These are phyloP conservation scores for Saccharata proteae DNA, from an alignment of 2,329 filamentous ascomycete species.

Conservation along the genomic window DNA sequence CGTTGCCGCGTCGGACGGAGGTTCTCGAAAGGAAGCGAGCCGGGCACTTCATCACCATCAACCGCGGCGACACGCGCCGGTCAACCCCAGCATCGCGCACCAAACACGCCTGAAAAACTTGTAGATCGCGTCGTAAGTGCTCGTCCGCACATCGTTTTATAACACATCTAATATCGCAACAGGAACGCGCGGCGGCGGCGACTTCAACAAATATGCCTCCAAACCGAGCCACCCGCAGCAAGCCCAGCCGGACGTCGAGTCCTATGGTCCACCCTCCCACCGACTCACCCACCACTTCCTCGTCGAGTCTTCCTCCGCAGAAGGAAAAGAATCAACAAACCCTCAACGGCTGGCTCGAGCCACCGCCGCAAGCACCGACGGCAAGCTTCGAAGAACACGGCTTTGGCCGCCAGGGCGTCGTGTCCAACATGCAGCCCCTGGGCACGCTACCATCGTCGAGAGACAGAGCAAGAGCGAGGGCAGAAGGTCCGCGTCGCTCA, in stretches of 20 bases:
- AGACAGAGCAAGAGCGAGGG: conserved; percentile 44
- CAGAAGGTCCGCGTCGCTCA: conserved; percentile 30
- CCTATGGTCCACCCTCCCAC: conserved; percentile 19
- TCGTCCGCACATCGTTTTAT: too few species aligned
- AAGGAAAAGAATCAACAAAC: conserved; percentile 25
- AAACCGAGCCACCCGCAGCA: conserved; percentile 24
- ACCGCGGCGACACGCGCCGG: too few species aligned
- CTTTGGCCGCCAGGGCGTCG: conserved; percentile 59
- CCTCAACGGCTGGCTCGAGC: conserved; percentile 44
- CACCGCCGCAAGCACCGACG: conserved; percentile 38
- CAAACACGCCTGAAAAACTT: too few species aligned
- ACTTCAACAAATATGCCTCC: conserved; percentile 15
- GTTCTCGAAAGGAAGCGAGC: too few species aligned
- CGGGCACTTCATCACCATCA: too few species aligned
- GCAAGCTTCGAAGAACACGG: conserved; percentile 71
- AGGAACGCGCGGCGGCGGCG: conserved; percentile 9
- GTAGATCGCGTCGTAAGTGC: too few species aligned
- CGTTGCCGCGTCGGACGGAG: too few species aligned
- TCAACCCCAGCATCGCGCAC: too few species aligned
- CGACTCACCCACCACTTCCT: conserved; percentile 17
- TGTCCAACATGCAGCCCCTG: conserved; percentile 74
- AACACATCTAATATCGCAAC: conserved; percentile 7
- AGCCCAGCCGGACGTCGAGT: conserved; percentile 21
- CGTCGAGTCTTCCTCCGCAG: conserved; percentile 12
- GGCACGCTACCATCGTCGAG: conserved; percentile 56